Percentiles rank a stretch among this genome's conserved stretches.
Conservation (phyloP, 306 rosid species). For the Gynostemma pentaphyllum region DNA sequence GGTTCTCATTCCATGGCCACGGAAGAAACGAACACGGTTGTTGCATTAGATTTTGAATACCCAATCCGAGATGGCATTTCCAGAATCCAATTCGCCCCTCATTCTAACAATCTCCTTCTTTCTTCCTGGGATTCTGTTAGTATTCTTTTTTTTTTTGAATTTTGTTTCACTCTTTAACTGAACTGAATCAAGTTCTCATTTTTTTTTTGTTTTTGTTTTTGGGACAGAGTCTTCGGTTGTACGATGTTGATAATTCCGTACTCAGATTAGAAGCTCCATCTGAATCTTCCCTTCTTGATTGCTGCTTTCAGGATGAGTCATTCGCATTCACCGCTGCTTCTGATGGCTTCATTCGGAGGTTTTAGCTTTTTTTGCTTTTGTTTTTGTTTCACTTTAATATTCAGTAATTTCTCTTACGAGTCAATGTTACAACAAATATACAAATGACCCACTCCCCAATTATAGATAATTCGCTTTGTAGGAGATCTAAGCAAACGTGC, state of each 20-base stretch:
- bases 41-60: constrained; percentile 18
- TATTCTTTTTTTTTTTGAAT: not conserved
- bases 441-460: too few species aligned
- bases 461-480: too few species aligned
- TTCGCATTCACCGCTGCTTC: constrained; percentile 49
- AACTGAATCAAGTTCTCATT: not conserved
- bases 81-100: constrained; percentile 40
- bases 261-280: constrained; percentile 41
- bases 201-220: too few species aligned
- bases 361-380: not conserved
- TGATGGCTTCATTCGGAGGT: constrained; percentile 67
- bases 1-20: not conserved
- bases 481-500: too few species aligned
- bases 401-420: not conserved
- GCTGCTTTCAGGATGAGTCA: constrained; percentile 50
- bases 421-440: not conserved
- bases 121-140: constrained; percentile 84
- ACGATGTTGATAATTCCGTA: constrained; percentile 38
- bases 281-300: constrained; percentile 59
- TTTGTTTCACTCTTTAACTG: not conserved
- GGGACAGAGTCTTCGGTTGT: constrained; percentile 56
- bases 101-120: constrained; percentile 55
- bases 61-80: constrained; percentile 51
- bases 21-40: constrained; percentile 21
- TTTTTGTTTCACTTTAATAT: too few species aligned